Evolutionary conservation across 768 basidiomycete genomes (phyloP).

Genomic region (Neoboletus brunneissimus): DNA sequence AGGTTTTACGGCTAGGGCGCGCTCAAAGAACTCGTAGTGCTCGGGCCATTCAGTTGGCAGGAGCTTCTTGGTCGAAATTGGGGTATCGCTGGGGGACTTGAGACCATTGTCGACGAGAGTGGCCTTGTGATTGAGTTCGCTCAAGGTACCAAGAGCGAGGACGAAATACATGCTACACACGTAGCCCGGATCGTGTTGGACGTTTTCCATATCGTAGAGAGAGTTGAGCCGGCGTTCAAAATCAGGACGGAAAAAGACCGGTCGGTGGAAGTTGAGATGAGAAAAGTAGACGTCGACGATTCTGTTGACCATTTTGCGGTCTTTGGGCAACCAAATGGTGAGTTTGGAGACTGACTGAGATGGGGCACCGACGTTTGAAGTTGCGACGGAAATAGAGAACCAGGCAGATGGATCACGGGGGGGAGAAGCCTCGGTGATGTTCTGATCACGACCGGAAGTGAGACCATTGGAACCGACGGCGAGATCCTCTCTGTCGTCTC

Average conservation of each 20-base stretch:
- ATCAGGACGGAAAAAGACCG: conserved; percentile 65
- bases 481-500: conserved; percentile 65
- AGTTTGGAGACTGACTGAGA: conserved; percentile 29
- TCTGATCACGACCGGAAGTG: conserved; percentile 64
- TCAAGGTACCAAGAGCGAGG: conserved; percentile 76
- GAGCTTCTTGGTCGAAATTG: conserved; percentile 52
- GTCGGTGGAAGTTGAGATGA: conserved; percentile 76
- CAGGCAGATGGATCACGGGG: conserved; percentile 65
- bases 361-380: conserved; percentile 37
- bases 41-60: conserved; percentile 67
- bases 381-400: conserved; percentile 52
- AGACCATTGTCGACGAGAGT: conserved; percentile 49
- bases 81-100: conserved; percentile 31
- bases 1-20: conserved; percentile 74
- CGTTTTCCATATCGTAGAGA: conserved; percentile 56
- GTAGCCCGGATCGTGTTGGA: conserved; percentile 71
- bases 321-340: conserved; percentile 70
- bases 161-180: conserved; percentile 76
- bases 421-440: conserved; percentile 47
- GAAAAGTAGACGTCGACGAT: conserved; percentile 73
- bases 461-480: conserved; percentile 74
- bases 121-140: conserved; percentile 74
- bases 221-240: conserved; percentile 63
- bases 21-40: conserved; percentile 82
- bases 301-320: conserved; percentile 59